Evolutionary conservation across 345 rosid species (phyloP).

Genomic region (Hibiscus syriacus): DNA sequence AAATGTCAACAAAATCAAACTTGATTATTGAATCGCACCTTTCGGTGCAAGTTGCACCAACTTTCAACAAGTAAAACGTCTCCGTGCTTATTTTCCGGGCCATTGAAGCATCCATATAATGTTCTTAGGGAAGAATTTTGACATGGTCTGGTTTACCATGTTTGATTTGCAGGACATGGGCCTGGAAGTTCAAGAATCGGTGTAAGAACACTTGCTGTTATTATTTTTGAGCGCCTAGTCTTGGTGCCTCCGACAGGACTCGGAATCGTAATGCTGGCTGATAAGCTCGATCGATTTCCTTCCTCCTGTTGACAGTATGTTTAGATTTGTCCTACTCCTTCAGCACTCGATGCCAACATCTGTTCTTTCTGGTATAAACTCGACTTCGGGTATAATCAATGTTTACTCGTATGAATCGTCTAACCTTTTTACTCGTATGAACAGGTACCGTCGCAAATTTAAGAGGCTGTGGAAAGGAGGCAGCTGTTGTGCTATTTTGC

Average conservation of each 20-base stretch:
- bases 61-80: constrained; percentile 30
- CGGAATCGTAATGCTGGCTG: constrained; percentile 88
- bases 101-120: neutral
- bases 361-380: constrained; percentile 62
- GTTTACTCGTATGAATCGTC: neutral
- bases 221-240: constrained; percentile 64
- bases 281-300: constrained; percentile 97
- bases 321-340: constrained; percentile 80
- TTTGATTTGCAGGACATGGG: constrained; percentile 71
- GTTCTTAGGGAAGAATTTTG: neutral
- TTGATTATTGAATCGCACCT: too few species aligned
- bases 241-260: constrained; percentile 90
- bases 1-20: too few species aligned
- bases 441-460: constrained; percentile 92
- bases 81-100: neutral
- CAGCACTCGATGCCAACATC: constrained; percentile 99
- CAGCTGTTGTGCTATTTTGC: too few species aligned
- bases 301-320: constrained; percentile 88
- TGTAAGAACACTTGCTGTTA: constrained; percentile 75
- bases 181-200: constrained; percentile 98
- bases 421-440: neutral
- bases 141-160: constrained; percentile 5
- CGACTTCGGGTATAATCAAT: neutral
- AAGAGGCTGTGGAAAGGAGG: constrained; percentile 98
- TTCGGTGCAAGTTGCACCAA: too few species aligned